Conservation (phyloP, 495 filamentous ascomycete genomes). For the Aeminium ludgeri region DNA sequence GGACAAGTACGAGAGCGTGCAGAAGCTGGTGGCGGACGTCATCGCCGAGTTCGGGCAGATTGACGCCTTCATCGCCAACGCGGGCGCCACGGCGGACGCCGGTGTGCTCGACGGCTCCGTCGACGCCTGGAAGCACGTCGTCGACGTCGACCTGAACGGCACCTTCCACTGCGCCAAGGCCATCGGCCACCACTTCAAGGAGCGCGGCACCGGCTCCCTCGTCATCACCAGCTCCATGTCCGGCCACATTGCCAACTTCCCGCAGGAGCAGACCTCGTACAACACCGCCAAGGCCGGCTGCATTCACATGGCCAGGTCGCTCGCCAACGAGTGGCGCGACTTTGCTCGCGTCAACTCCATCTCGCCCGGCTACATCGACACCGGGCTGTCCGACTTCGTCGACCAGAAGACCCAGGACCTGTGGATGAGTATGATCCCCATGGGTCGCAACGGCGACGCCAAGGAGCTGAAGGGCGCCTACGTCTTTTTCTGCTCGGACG, state of each 20-base stretch:
- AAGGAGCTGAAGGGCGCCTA: conserved; percentile 78
- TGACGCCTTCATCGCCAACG: conserved; percentile 30
- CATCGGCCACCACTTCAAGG: conserved; percentile 45
- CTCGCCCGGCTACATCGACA: conserved; percentile 66
- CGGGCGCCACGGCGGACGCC: conserved; percentile 41
- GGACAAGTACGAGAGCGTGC: conserved; percentile 15
- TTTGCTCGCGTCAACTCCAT: conserved; percentile 62
- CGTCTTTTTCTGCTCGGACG: conserved; percentile 59
- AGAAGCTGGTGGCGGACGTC: conserved; percentile 17
- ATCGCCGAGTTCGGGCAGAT: conserved; percentile 22
- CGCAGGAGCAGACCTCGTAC: conserved; percentile 66
- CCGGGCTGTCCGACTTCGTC: conserved; percentile 61
- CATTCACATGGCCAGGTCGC: conserved; percentile 34
- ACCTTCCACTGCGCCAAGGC: conserved; percentile 56
- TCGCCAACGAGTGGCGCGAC: conserved; percentile 64
- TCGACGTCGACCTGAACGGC: conserved; percentile 37
- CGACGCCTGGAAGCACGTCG: conserved; percentile 49
- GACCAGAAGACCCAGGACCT: conserved; percentile 49
- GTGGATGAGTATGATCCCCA: conserved; percentile 63
- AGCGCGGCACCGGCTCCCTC: conserved; percentile 41
- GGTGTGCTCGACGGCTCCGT: conserved; percentile 38
- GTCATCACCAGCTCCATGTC: conserved; percentile 52
- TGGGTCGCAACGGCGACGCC: conserved; percentile 55
- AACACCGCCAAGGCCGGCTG: conserved; percentile 58
- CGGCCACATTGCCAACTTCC: conserved; percentile 62